Base-by-base conservation (phyloP, 148 eudicot species). In the Diospyros lotus region DNA sequence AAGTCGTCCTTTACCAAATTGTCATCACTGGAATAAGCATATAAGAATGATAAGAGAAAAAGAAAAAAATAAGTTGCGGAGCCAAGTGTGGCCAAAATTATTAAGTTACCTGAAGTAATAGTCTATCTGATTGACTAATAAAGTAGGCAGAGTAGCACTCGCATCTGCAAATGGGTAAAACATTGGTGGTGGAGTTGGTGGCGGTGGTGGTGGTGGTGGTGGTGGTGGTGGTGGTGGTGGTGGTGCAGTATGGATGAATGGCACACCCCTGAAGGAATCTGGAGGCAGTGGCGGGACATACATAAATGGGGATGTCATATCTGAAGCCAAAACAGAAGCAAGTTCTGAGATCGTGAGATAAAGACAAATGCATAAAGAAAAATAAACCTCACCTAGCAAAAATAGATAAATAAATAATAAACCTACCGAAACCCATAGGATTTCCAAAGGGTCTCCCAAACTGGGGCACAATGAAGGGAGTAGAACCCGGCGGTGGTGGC, bases 91-190 rank as follows among this genome's bases (percentile, higher is more conserved):
- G 74, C 54, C 3, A 62, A 10, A 59, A 4, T 9, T 5, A 42
- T 6, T 48, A 66, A 72, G 68, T 68, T 75, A 87, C 92, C 96
- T 88, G 84, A 91, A 91, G 74, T 91, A 91, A 73, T 84, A 89
- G 39, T 91, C 84, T 60, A 91, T 85, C 65, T 91, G 96, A 4
- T 56, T 75, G 52, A 87, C 73, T 73, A 91, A 70, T 77, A 39
- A 14, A 55, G 15, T 46, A 58, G 73, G 80, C 67, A 84, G 50
- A 76, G 72, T 11, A 40, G 78, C 54, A 28, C 28, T 28, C 28
- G 28, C 28, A 71, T 81, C 90, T 71, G 68, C 43, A 66, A 51
- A 53, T 71, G 73, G 73, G 45, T 53, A 28, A 66, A 55, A 73
- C 1, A 65, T 72, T 28, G 28, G 28, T 28, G 28, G 28, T 28